Evolutionary conservation across 371 early-diverging fungal genomes (phyloP).

Genomic region (Smittium culicis): DNA sequence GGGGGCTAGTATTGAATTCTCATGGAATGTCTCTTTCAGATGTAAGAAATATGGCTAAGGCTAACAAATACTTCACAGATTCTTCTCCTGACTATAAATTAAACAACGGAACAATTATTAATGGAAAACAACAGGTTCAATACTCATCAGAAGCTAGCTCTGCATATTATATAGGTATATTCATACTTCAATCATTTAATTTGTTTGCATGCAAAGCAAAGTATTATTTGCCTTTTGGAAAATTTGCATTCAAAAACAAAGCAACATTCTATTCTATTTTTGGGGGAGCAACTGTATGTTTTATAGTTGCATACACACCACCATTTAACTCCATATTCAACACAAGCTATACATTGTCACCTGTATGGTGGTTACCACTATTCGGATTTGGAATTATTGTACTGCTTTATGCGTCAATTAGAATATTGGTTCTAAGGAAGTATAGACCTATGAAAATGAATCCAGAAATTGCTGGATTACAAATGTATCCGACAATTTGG

Average conservation of each 20-base stretch:
- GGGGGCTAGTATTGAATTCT: constrained; percentile 52
- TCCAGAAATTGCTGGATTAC: constrained; percentile 64
- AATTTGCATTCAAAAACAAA: constrained; percentile 65
- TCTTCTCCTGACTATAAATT: constrained; percentile 34
- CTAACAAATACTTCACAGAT: constrained; percentile 36
- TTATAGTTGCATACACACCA: constrained; percentile 66
- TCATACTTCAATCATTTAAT: constrained; percentile 83
- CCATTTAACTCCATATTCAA: constrained; percentile 58
- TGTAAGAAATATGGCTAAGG: constrained; percentile 40
- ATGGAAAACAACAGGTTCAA: constrained; percentile 37
- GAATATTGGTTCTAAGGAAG: constrained; percentile 43
- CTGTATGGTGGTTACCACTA: constrained; percentile 64
- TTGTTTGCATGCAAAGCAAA: constrained; percentile 80
- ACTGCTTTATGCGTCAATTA: constrained; percentile 51
- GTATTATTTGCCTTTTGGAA: constrained; percentile 57
- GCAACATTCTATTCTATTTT: constrained; percentile 48
- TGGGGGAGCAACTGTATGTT: constrained; percentile 44
- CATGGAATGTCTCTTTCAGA: constrained; percentile 39
- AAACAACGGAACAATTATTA: constrained; percentile 27
- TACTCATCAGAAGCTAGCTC: constrained; percentile 56
- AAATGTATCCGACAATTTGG: constrained; percentile 51
- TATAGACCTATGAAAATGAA: constrained; percentile 45
- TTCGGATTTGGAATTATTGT: constrained; percentile 61
- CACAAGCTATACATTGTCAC: constrained; percentile 42
- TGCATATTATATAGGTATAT: constrained; percentile 48